Base-by-base conservation (phyloP, 352 stramenopile genomes). In the Phytophthora melonis region DNA sequence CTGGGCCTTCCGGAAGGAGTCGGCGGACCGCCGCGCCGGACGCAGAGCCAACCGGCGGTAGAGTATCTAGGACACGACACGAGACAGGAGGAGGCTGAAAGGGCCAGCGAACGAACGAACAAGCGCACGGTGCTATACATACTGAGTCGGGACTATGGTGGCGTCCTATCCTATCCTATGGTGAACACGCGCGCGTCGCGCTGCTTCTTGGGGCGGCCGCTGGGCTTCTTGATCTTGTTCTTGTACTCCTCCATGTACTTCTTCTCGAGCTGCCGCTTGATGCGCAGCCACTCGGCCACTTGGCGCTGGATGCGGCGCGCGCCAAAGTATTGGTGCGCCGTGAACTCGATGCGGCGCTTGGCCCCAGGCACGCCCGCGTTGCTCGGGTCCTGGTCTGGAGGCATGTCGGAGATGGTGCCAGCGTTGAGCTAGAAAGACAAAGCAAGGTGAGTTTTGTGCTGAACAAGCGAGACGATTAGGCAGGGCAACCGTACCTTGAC, bases 1-100 rank as follows among this genome's bases (percentile, higher is more conserved):
- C 72, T 99, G 95, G 95, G 96, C 97, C n/a, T 98, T 99, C 78
- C 80, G 77, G 61, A 93, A 91, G 87, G 54, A 81, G 39, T 3
- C 39, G 13, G 13, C 39, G 1, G 75, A 79, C 23, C 67, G 74
- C 54, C 74, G 79, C 47, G 79, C 80, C 14, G 39, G 82, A 56
- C 70, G 68, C 52, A 81, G 83, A 56, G 64, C 62, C 18, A 74
- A 66, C 59, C 86, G 86, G 55, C 81, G 87, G 78, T 93, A 92
- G 73, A 81, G 39, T 45, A 39, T 39, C 32, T 39, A 39, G 32
- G 32, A 39, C 27, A 30, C 27, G 32, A 39, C 32, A 36, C 7
- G 32, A 32, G 30, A 61, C 32, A 70, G 39, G 49, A 43, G 36
- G 13, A 45, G 13, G 39, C 39, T 45, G 13, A 39, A 39, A 39